Conservation (phyloP, 352 stramenopile species). For the Pythium grandisporangium region DNA sequence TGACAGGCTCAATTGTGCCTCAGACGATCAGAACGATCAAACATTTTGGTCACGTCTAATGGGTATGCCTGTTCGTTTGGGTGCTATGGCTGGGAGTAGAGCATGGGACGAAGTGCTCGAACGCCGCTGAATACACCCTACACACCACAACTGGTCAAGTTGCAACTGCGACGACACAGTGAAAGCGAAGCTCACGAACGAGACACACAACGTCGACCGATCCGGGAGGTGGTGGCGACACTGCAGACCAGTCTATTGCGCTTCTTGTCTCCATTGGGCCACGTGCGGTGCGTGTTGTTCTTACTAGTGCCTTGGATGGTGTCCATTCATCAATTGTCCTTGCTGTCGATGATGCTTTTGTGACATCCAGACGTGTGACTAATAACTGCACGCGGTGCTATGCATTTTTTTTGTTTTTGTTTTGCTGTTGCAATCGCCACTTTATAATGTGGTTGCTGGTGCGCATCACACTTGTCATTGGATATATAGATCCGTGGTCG, state of each 20-base stretch:
- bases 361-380: too few species aligned
- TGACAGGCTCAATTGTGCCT: too few species aligned
- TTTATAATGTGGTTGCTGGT: background rate
- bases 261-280: conserved; percentile 42
- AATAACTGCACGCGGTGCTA: too few species aligned
- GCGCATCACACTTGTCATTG: too few species aligned
- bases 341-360: too few species aligned
- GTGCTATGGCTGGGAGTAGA: conserved; percentile 15
- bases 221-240: conserved; percentile 16
- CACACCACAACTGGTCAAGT: conserved; percentile 78
- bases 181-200: conserved; percentile 30
- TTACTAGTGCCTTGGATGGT: background rate
- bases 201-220: background rate
- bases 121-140: conserved; percentile 80
- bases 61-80: too few species aligned
- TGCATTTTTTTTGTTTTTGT: too few species aligned
- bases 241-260: conserved; percentile 14
- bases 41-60: too few species aligned
- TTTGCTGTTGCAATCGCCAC: background rate
- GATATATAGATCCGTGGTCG: background rate
- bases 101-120: conserved; percentile 54
- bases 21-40: too few species aligned
- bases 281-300: conserved; percentile 5
- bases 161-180: conserved; percentile 58
- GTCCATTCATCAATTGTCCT: background rate